phyloP scores from a whole-genome alignment of 768 basidiomycete genomes.

The Cystobasidiopsis lactophilus region DNA sequence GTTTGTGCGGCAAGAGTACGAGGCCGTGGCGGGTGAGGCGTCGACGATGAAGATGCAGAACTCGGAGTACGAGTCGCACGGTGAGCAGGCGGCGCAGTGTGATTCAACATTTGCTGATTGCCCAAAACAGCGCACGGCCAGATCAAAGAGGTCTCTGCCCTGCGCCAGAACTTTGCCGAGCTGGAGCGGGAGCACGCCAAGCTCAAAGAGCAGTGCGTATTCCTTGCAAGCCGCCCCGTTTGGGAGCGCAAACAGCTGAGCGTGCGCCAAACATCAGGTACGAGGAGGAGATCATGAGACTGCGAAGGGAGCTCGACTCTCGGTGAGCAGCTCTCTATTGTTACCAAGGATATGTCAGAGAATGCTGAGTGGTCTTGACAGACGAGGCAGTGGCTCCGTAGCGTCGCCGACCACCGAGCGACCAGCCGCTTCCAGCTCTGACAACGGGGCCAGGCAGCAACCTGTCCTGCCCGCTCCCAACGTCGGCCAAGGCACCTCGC shows the following conservation, averaged over 20 bases:
- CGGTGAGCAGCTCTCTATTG: not conserved
- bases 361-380: too few species aligned
- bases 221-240: not conserved
- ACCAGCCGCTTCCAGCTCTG: too few species aligned
- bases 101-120: not conserved
- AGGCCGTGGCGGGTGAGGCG: slow-evolving; percentile 46
- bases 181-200: slow-evolving; percentile 73
- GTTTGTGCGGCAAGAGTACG: slow-evolving; percentile 61
- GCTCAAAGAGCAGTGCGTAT: slow-evolving; percentile 18
- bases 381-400: too few species aligned
- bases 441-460: not conserved
- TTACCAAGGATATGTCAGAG: too few species aligned
- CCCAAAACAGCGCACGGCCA: slow-evolving; percentile 31
- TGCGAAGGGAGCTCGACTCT: slow-evolving; percentile 19
- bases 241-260: not conserved
- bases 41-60: slow-evolving; percentile 47
- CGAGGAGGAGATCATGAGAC: slow-evolving; percentile 18
- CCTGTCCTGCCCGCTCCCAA: not conserved
- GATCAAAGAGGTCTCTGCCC: slow-evolving; percentile 70
- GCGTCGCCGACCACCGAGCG: too few species aligned
- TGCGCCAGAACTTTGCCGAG: slow-evolving; percentile 74
- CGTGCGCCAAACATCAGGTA: too few species aligned
- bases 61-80: slow-evolving; percentile 74
- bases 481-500: not conserved
- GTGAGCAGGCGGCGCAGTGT: slow-evolving; percentile 29